These are phyloP conservation scores for Claviceps fusiformis DNA, from an alignment of 2,329 filamentous ascomycete species.

Conservation along the genomic window DNA sequence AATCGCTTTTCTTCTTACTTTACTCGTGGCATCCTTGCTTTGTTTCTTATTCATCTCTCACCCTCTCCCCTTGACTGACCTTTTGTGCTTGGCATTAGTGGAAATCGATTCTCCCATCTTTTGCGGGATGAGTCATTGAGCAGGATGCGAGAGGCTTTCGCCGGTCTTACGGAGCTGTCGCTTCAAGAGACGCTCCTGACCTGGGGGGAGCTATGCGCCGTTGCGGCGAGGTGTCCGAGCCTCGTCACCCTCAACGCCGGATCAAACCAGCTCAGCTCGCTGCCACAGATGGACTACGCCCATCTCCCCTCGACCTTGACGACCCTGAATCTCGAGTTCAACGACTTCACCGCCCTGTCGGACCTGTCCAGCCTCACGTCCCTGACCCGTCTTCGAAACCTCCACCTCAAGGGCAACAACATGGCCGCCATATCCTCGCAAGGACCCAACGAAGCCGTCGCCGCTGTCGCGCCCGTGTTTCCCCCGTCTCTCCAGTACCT, in stretches of 20 bases:
- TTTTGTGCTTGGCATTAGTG: slow-evolving; percentile 31
- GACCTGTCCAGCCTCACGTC: slow-evolving; percentile 40
- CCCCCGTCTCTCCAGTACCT: slow-evolving; percentile 44
- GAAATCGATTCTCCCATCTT: slow-evolving; percentile 52
- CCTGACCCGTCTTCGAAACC: slow-evolving; percentile 39
- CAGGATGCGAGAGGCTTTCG: slow-evolving; percentile 27
- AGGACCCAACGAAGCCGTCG: slow-evolving; percentile 12
- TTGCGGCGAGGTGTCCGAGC: slow-evolving; percentile 39
- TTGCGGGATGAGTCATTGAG: slow-evolving; percentile 21
- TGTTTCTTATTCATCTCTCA: background rate
- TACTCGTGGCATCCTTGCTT: too few relatives aligned
- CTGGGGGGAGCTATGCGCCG: slow-evolving; percentile 49
- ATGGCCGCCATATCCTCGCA: slow-evolving; percentile 33
- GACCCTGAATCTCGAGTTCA: slow-evolving; percentile 58
- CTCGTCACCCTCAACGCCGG: slow-evolving; percentile 38
- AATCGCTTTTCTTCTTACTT: background rate
- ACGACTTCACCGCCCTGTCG: slow-evolving; percentile 47
- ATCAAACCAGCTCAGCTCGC: slow-evolving; percentile 41
- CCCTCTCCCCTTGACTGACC: background rate
- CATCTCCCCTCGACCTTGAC: slow-evolving; percentile 38
- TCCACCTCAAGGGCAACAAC: slow-evolving; percentile 65
- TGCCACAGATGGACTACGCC: slow-evolving; percentile 29
- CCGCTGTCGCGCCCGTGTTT: slow-evolving; percentile 34
- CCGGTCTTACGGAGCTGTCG: slow-evolving; percentile 43
- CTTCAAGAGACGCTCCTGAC: slow-evolving; percentile 53